phyloP scores from a whole-genome alignment of 371 early-diverging fungal species.

The Vittaforma corneae region DNA sequence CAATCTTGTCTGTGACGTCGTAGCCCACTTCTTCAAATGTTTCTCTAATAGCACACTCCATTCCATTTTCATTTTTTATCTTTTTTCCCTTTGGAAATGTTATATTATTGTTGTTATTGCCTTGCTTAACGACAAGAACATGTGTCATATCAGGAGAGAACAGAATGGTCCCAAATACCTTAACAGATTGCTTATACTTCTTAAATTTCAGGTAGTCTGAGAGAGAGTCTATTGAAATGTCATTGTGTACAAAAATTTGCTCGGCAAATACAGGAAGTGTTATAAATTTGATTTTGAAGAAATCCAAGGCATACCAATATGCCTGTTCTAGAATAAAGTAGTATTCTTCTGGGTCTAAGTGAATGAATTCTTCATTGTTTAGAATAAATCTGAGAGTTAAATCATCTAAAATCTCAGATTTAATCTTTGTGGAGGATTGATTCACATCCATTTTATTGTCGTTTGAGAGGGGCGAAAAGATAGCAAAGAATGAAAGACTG shows the following conservation, averaged over 20 bases:
- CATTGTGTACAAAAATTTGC: conserved; percentile 42
- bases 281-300: conserved; percentile 68
- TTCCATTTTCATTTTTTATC: conserved; percentile 78
- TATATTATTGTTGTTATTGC: conserved; percentile 73
- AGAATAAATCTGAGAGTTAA: conserved; percentile 4
- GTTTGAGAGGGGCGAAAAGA: not conserved
- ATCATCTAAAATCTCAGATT: conserved; percentile 22
- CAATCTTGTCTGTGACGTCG: conserved; percentile 67
- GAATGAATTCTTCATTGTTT: conserved; percentile 3
- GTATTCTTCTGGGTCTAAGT: conserved; percentile 64
- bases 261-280: conserved; percentile 55
- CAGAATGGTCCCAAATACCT: conserved; percentile 95
- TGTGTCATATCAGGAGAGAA: conserved; percentile 71
- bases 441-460: not conserved
- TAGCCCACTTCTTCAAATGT: conserved; percentile 88
- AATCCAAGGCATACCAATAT: conserved; percentile 98
- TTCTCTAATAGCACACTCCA: conserved; percentile 83
- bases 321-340: conserved; percentile 97
- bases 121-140: conserved; percentile 72
- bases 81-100: conserved; percentile 98
- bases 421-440: not conserved
- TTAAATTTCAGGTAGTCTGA: conserved; percentile 77
- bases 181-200: conserved; percentile 85
- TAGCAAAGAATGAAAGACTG: not conserved
- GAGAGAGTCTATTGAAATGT: conserved; percentile 63